Evolutionary conservation across 441 rosid genomes (phyloP), one percentile per base, ranked within the genome.

Genomic region (Raphanus hybrid): DNA sequence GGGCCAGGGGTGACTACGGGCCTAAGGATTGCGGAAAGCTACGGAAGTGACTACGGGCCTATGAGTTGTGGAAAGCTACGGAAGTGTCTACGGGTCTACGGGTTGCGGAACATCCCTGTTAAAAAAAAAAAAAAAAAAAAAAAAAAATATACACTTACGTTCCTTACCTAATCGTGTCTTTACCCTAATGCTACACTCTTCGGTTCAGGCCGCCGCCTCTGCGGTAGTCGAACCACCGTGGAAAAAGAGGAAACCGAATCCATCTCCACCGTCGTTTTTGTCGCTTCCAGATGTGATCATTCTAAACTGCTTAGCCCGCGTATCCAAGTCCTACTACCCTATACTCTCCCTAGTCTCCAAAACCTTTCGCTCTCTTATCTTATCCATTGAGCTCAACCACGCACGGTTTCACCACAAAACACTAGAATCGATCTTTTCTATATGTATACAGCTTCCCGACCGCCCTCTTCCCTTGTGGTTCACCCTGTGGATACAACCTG

Each of bases 291-390:
- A 48, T 48, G 55, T n/a, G 14, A 48, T 48, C 2, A 48, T 48
- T 5, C 18, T 48, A 0, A 4, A 48, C 55, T 48, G 55, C 55
- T 48, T 48, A n/a, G 55, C 55, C 5, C 16, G 55, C 7, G 1
- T 48, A n/a, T 48, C 55, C 16, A 48, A 5, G 18, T n/a, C 55
- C 6, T 48, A 48, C 55, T 48, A 48, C 55, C 55, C 55, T 48
- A 48, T 3, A 48, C 55, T 48, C 16, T 48, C 18, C 18, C 55
- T 48, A n/a, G 55, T 48, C 8, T 48, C 55, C 16, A 48, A 48
- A 8, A n/a, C 55, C 55, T 48, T 48, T 48, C 55, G 55, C 55
- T n/a, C 55, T 48, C 54, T 48, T 16, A 48, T 48, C 55, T n/a
- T n/a, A 48, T 48, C 55, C 16, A n/a, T 41, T 10, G 48, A 48